Evolutionary conservation across 768 basidiomycete genomes (phyloP).

Genomic region (Cyathus striatus): DNA sequence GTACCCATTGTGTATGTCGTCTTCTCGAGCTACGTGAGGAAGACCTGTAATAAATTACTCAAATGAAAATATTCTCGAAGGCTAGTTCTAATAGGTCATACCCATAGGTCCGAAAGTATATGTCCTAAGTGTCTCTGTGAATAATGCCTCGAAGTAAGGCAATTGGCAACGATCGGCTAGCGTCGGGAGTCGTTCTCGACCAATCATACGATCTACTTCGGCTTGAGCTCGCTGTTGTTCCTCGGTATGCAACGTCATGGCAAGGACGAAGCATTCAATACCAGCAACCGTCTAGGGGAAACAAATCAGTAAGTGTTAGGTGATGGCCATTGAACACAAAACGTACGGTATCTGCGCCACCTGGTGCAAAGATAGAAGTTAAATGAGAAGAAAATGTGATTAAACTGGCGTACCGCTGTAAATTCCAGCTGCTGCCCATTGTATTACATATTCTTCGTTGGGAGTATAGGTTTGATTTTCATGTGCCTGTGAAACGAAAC

Average conservation of each 20-base stretch:
- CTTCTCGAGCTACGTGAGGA: conserved; percentile 8
- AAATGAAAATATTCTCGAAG: background rate
- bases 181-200: conserved; percentile 12
- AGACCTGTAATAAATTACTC: conserved; percentile 5
- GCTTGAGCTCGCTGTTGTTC: conserved; percentile 18
- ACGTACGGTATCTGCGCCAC: background rate
- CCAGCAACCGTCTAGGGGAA: conserved; percentile 5
- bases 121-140: background rate
- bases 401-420: conserved; percentile 19
- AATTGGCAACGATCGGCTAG: conserved; percentile 8
- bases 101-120: background rate
- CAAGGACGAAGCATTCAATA: conserved; percentile 15
- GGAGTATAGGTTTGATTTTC: background rate
- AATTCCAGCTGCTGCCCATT: conserved; percentile 20
- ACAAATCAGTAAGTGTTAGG: background rate
- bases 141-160: background rate
- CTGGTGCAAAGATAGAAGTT: background rate
- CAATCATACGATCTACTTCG: conserved; percentile 20
- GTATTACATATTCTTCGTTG: conserved; percentile 6
- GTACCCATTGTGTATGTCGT: conserved; percentile 11
- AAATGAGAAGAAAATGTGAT: background rate
- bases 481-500: conserved; percentile 8
- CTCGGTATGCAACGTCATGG: conserved; percentile 16
- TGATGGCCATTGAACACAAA: background rate
- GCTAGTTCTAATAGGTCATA: background rate